Percentiles rank a stretch among this genome's conserved stretches.
Evolutionary conservation across 2,329 filamentous ascomycete genomes (phyloP).

Genomic region (Phaeophleospora eucalypticola): DNA sequence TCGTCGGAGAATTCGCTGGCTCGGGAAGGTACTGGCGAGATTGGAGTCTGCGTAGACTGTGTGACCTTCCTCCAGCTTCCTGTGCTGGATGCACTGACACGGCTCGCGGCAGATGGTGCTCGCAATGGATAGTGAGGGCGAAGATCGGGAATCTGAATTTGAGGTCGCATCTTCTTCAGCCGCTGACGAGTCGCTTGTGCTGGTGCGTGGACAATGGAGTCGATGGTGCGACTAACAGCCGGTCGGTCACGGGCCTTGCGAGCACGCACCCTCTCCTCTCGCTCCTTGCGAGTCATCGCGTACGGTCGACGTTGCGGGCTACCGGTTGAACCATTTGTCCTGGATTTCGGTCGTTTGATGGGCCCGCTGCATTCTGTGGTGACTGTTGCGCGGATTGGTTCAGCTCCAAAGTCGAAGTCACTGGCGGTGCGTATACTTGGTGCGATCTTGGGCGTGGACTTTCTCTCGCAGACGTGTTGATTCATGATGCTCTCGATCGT

Average conservation of each 20-base stretch:
- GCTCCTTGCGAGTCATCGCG: constrained; percentile 22
- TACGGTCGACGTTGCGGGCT: constrained; percentile 16
- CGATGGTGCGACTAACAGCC: constrained; percentile 20
- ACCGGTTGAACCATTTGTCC: constrained; percentile 16
- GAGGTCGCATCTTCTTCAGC: constrained; percentile 29
- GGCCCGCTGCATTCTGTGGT: constrained; percentile 33
- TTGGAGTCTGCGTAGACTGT: constrained; percentile 25
- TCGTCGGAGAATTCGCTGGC: constrained; percentile 17
- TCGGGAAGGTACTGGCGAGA: constrained; percentile 27
- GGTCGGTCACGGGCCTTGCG: constrained; percentile 33
- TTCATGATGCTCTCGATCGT: constrained; percentile 27
- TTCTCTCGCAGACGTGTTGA: constrained; percentile 15
- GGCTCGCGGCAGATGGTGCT: constrained; percentile 23
- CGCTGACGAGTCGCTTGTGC: constrained; percentile 20
- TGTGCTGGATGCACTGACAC: constrained; percentile 23
- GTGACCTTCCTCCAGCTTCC: constrained; percentile 29
- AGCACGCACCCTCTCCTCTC: constrained; percentile 31
- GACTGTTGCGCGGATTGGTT: constrained; percentile 27
- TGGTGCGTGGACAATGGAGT: constrained; percentile 25
- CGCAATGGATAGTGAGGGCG: constrained; percentile 24
- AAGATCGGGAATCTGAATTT: constrained; percentile 29
- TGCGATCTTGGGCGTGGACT: constrained; percentile 25
- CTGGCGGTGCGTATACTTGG: constrained; percentile 28
- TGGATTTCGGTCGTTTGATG: constrained; percentile 30
- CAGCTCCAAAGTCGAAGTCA: constrained; percentile 24